phyloP scores from a whole-genome alignment of 169 alveolate species.

The Plasmodium coatneyi region DNA sequence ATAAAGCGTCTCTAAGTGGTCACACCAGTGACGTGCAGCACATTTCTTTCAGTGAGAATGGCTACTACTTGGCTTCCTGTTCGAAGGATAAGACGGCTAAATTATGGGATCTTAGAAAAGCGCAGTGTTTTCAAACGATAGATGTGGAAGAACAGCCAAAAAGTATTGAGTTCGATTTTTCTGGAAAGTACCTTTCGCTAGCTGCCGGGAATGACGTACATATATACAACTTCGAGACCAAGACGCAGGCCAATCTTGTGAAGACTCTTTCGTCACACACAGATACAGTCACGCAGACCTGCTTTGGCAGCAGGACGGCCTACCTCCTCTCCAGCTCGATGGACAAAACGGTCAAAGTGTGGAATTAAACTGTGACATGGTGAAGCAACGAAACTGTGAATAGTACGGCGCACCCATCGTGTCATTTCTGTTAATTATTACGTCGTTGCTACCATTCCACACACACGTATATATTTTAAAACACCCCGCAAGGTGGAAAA shows the following conservation, averaged over 20 bases:
- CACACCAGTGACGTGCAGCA: constrained; percentile 50
- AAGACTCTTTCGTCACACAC: constrained; percentile 76
- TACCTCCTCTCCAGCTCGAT: constrained; percentile 75
- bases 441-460: no score
- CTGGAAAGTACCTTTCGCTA: constrained; percentile 78
- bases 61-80: constrained; percentile 88
- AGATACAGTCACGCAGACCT: constrained; percentile 75
- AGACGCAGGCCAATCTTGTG: constrained; percentile 54
- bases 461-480: background rate
- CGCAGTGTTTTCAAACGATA: constrained; percentile 78
- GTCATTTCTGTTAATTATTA: background rate
- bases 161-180: constrained; percentile 79
- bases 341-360: constrained; percentile 77
- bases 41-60: constrained; percentile 88
- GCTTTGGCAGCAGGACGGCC: constrained; percentile 76
- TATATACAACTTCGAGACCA: constrained; percentile 74
- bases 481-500: background rate
- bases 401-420: background rate
- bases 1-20: constrained; percentile 78
- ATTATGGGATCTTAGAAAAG: constrained; percentile 87
- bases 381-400: background rate
- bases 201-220: constrained; percentile 51
- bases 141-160: constrained; percentile 77
- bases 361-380: constrained; percentile 23
- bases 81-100: constrained; percentile 81